A percentile compares a stretch with the other conserved stretches of the same genome.
These are phyloP conservation scores for Halophytophthora batemanensis DNA, from an alignment of 352 stramenopile genomes.

Conservation along the genomic window DNA sequence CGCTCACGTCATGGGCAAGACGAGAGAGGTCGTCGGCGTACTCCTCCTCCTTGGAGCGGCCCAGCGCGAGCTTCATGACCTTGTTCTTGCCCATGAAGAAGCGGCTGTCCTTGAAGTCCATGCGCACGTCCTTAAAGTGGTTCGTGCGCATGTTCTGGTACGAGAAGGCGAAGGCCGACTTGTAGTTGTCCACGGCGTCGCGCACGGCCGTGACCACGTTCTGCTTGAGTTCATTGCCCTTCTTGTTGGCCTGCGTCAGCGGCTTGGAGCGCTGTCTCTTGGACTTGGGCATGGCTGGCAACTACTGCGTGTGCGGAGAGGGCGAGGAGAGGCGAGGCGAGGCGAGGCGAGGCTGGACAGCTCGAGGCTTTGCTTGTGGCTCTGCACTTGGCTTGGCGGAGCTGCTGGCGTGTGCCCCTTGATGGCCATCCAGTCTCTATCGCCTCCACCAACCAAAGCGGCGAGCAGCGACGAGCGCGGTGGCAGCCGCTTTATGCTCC, in stretches of 20 bases:
- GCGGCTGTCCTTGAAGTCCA: conserved; percentile 94
- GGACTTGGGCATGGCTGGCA: conserved; percentile 77
- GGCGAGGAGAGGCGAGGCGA: too few species aligned
- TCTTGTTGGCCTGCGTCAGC: conserved; percentile 96
- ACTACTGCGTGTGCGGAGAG: too few species aligned
- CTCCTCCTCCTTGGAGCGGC: conserved; percentile 93
- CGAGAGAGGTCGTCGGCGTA: conserved; percentile 94
- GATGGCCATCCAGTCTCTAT: conserved; percentile 21
- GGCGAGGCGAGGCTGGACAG: not conserved
- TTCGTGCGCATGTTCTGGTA: conserved; percentile 99
- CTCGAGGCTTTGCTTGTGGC: conserved; percentile 2
- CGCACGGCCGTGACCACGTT: conserved; percentile 93
- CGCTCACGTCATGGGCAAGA: conserved; percentile 89
- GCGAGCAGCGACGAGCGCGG: conserved; percentile 5
- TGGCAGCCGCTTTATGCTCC: conserved; percentile 31
- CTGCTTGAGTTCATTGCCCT: conserved; percentile 95
- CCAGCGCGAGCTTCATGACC: conserved; percentile 96
- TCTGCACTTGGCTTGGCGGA: conserved; percentile 14
- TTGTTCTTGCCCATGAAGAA: conserved; percentile 99
- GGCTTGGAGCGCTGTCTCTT: conserved; percentile 85
- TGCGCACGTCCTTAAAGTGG: conserved; percentile 97
- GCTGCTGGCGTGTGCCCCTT: conserved; percentile 12
- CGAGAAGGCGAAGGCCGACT: conserved; percentile 94
- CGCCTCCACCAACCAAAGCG: conserved; percentile 56
- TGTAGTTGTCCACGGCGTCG: conserved; percentile 91